These are phyloP conservation scores for Ramichloridium luteum DNA, from an alignment of 2,329 filamentous ascomycete species.

Conservation along the genomic window DNA sequence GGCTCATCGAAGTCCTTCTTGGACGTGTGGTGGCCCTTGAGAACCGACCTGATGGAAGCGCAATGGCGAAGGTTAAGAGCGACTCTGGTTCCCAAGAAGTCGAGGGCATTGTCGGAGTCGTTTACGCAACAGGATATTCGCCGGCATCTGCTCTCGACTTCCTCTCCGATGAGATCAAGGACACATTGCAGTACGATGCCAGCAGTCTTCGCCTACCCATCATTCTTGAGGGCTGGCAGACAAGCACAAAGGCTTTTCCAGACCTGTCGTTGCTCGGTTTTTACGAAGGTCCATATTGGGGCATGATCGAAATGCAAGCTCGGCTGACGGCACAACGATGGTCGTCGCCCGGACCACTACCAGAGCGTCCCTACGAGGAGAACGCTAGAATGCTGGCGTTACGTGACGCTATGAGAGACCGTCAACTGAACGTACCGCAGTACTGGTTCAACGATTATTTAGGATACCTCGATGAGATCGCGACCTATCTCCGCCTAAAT, in stretches of 20 bases:
- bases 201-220: slow-evolving; percentile 46
- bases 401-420: slow-evolving; percentile 29
- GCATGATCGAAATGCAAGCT: slow-evolving; percentile 77
- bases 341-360: slow-evolving; percentile 30
- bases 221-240: slow-evolving; percentile 45
- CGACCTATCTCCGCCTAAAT: slow-evolving; percentile 43
- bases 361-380: slow-evolving; percentile 21
- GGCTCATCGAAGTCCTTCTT: slow-evolving; percentile 31
- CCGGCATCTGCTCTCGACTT: slow-evolving; percentile 52
- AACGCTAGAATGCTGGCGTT: slow-evolving; percentile 39
- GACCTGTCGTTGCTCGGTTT: slow-evolving; percentile 69
- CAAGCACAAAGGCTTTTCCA: slow-evolving; percentile 40
- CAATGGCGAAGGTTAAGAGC: slow-evolving; percentile 5
- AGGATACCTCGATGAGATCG: slow-evolving; percentile 61
- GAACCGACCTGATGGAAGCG: slow-evolving; percentile 3
- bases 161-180: slow-evolving; percentile 45
- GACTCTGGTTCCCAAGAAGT: slow-evolving; percentile 23
- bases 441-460: slow-evolving; percentile 77
- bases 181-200: slow-evolving; percentile 46
- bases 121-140: slow-evolving; percentile 67
- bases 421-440: slow-evolving; percentile 45
- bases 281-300: slow-evolving; percentile 77
- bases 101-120: slow-evolving; percentile 50
- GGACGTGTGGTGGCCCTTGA: slow-evolving; percentile 25
- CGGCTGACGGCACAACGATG: slow-evolving; percentile 53